These are phyloP conservation scores for Linanthus parryae DNA, from an alignment of 148 eudicot species.

Conservation along the genomic window DNA sequence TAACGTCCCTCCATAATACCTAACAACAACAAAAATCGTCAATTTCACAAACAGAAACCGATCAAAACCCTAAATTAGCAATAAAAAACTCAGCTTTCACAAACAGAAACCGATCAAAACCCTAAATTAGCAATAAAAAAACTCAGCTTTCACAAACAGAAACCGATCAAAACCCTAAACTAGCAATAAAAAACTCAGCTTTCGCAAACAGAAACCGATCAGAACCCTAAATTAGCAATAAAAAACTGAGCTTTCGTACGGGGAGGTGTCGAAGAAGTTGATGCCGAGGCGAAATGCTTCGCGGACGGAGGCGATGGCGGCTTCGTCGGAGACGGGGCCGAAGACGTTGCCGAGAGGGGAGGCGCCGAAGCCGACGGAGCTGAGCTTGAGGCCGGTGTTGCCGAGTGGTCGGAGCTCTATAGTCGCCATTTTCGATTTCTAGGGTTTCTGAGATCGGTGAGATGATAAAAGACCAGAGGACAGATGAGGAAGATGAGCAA, in stretches of 20 bases:
- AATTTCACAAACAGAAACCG: conserved; percentile 6
- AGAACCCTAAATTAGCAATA: neutral
- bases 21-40: conserved; percentile 18
- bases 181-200: neutral
- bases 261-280: conserved; percentile 96
- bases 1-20: conserved; percentile 93
- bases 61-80: neutral
- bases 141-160: neutral
- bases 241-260: conserved; percentile 30
- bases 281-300: conserved; percentile 67
- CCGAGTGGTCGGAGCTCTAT: conserved; percentile 74
- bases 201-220: too few species aligned
- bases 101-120: too few species aligned
- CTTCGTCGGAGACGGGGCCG: conserved; percentile 63
- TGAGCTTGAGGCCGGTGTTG: conserved; percentile 74
- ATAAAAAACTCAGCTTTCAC: too few species aligned
- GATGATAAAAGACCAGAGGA: neutral
- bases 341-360: conserved; percentile 94
- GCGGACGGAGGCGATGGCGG: conserved; percentile 64
- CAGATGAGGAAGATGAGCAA: neutral
- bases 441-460: neutral
- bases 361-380: conserved; percentile 91
- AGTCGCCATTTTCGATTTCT: conserved; percentile 1
- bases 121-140: neutral
- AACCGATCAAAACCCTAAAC: neutral